These are phyloP conservation scores for Cocos nucifera DNA, from an alignment of 176 grass and related monocot genomes.

Conservation along the genomic window DNA sequence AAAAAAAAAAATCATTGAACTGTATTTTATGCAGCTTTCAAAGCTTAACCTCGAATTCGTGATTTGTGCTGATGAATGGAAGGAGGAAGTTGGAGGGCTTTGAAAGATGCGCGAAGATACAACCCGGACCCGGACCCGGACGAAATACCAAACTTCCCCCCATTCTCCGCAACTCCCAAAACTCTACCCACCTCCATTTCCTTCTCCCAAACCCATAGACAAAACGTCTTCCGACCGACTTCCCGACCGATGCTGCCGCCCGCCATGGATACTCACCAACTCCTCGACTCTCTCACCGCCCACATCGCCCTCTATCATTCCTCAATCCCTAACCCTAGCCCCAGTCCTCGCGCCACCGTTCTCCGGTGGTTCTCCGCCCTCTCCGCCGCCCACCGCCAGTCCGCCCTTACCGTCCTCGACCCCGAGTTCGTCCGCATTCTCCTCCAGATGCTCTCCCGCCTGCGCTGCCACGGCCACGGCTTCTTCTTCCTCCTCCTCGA, in stretches of 20 bases:
- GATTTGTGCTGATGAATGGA: no score
- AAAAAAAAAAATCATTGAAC: no score
- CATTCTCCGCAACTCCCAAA: no score
- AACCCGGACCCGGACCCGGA: no score
- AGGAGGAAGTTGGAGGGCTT: no score
- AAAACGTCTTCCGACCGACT: slow-evolving; percentile 1
- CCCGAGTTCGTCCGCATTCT: slow-evolving; percentile 29
- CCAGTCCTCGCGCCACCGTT: slow-evolving; percentile 49
- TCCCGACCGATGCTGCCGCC: slow-evolving; percentile 15
- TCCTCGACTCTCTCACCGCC: slow-evolving; percentile 70
- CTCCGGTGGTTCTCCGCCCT: slow-evolving; percentile 85
- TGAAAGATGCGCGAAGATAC: no score
- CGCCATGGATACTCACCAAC: slow-evolving; percentile 23
- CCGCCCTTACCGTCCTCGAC: slow-evolving; percentile 41
- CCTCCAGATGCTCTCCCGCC: slow-evolving; percentile 56
- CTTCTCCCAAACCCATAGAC: no score
- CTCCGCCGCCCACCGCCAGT: slow-evolving; percentile 31
- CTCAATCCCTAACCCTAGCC: slow-evolving; percentile 6
- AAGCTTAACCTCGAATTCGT: no score
- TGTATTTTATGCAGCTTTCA: no score
- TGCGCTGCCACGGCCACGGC: slow-evolving; percentile 56
- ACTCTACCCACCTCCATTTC: no score
- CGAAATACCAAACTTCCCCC: no score
- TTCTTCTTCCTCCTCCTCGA: slow-evolving; percentile 85
- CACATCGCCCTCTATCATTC: slow-evolving; percentile 90